Evolutionary conservation across 257 asterid genomes (phyloP), one percentile per base, ranked within the genome.

Genomic region (Solanum ahanhuiri): DNA sequence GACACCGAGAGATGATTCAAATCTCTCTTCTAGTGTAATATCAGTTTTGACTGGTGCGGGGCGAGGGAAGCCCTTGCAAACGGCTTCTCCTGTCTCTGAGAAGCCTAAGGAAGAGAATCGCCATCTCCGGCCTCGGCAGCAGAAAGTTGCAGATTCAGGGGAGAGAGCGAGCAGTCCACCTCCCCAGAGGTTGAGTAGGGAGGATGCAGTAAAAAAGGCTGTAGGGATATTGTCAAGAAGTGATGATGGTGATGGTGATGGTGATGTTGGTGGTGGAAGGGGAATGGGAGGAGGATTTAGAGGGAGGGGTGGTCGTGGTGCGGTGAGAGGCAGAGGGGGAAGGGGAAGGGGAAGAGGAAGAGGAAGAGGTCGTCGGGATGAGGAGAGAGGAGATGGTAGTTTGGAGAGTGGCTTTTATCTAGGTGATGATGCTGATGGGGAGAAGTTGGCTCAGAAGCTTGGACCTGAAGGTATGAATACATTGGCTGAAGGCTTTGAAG

Each of bases 401-500:
- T 20, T 87, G 30, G 90, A 41, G 72, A 12, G 58, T 4, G 94
- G 89, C 41, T 85, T 89, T 88, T 73, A 81, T 89, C 88, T 92
- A 5, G 94, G 94, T 11, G 93, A 94, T 67, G 88, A 92, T 43
- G 94, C 88, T 15, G 94, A 90, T 14, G 94, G 92, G 83, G 97
- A 94, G 87, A 91, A 88, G 84, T 54, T 95, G 92, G 94, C 94
- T 35, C 18, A 91, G 92, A 91, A 81, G 88, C 88, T 95, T 77
- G 99, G 99, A 63, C 93, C 97, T n/a, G 96, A 92, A 66, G 28
- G 54, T 67, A 91, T 91, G 97, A 87, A 88, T 85, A 72, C 87
- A 70, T 20, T 97, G 85, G 93, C 86, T 7, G 98, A 94, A 87
- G 98, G 91, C 28, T 90, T 92, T n/a, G 96, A 96, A 33, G 98